These are phyloP conservation scores for Kodamaea jinghongensis DNA, from an alignment of 805 yeast genomes.

Conservation along the genomic window DNA sequence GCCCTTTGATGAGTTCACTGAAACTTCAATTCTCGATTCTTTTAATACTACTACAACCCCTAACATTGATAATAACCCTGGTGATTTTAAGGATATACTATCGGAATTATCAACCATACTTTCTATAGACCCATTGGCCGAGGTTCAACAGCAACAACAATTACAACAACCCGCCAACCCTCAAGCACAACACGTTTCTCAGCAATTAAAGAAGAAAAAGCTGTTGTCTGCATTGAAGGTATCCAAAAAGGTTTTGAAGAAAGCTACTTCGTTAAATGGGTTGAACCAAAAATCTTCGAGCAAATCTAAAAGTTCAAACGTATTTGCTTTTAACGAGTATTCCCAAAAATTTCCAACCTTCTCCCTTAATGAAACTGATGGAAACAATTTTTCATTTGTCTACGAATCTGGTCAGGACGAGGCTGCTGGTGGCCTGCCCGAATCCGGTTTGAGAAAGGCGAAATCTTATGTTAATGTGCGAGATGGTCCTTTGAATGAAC, in stretches of 20 bases:
- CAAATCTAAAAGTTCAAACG: conserved; percentile 7
- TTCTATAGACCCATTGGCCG: conserved; percentile 2
- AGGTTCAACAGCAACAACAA: not conserved
- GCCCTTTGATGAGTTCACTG: conserved; percentile 10
- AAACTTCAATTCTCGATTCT: conserved; percentile 3
- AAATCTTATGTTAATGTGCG: conserved; percentile 7
- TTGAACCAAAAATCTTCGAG: conserved; percentile 1
- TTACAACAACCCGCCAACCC: not conserved
- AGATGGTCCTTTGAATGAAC: conserved; percentile 1
- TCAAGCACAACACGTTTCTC: not conserved
- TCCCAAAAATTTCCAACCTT: conserved; percentile 12
- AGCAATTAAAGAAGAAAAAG: conserved; percentile 9
- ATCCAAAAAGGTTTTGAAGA: conserved; percentile 12
- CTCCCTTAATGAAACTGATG: conserved; percentile 7
- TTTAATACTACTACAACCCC: too few species aligned
- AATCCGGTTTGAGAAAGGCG: conserved; percentile 7
- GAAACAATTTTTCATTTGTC: conserved; percentile 13
- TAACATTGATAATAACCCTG: not conserved
- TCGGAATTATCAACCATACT: conserved; percentile 9
- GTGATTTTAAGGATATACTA: conserved; percentile 10
- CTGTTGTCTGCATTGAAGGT: conserved; percentile 10
- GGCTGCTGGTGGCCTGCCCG: conserved; percentile 6
- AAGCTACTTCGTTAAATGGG: conserved; percentile 14
- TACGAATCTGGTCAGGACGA: conserved; percentile 13
- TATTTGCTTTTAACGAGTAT: conserved; percentile 11